These are phyloP conservation scores for Malus fusca DNA, from an alignment of 306 rosid genomes.

Conservation along the genomic window DNA sequence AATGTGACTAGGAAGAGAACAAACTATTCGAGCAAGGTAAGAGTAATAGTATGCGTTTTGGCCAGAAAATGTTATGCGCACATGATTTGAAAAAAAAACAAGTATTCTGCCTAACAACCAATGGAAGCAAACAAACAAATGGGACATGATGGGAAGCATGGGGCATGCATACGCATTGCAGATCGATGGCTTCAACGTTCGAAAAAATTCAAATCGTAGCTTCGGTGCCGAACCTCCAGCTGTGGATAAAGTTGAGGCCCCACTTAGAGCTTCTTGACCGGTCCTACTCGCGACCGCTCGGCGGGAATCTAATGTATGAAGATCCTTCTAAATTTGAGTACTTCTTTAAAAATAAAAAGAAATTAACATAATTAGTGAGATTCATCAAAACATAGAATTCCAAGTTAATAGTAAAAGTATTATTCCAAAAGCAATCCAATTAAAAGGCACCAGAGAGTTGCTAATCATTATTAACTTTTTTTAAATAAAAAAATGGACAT, in stretches of 20 bases:
- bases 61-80: background rate
- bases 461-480: background rate
- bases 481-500: too few relatives aligned
- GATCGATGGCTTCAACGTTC: constrained; percentile 40
- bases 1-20: background rate
- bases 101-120: background rate
- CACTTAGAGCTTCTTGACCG: constrained; percentile 38
- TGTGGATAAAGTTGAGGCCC: constrained; percentile 31
- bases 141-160: background rate
- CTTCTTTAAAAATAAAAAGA: background rate
- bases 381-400: background rate
- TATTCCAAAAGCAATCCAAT: background rate
- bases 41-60: background rate
- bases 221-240: constrained; percentile 39
- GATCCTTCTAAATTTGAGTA: background rate
- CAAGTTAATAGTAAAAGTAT: background rate
- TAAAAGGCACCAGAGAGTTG: constrained; percentile 18
- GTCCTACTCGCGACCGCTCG: constrained; percentile 31
- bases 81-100: background rate
- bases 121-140: background rate
- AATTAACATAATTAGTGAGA: background rate
- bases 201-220: constrained; percentile 53
- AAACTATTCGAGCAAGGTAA: background rate
- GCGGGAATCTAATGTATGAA: background rate
- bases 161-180: background rate